Evolutionary conservation across 306 rosid species (phyloP).

Genomic region (Clitoria ternatea): DNA sequence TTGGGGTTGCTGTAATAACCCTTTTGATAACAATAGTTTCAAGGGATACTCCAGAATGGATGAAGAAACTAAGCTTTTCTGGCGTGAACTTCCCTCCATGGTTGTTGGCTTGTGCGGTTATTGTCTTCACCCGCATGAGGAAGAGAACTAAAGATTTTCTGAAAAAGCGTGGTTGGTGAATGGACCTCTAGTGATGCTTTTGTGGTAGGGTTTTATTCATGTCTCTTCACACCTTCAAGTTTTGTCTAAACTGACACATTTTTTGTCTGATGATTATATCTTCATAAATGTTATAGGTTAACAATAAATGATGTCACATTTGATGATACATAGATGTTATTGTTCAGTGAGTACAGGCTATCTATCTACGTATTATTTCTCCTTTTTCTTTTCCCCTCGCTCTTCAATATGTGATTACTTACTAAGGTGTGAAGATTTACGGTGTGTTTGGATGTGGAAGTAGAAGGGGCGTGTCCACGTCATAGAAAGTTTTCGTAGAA

Average conservation of each 20-base stretch:
- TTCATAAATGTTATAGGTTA: constrained; percentile 1
- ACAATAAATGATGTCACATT: constrained; percentile 6
- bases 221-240: neutral
- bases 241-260: constrained; percentile 10
- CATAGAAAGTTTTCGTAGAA: too few species aligned
- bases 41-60: constrained; percentile 62
- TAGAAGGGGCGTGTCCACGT: too few species aligned
- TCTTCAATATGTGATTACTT: neutral
- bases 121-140: constrained; percentile 83
- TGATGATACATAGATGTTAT: constrained; percentile 3
- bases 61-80: constrained; percentile 49
- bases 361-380: neutral
- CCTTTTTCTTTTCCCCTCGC: neutral
- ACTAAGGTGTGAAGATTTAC: too few species aligned
- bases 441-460: too few species aligned
- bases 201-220: constrained; percentile 16
- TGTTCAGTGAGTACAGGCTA: constrained; percentile 1
- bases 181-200: neutral
- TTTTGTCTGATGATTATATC: neutral
- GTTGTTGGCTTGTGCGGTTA: constrained; percentile 80
- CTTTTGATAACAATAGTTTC: constrained; percentile 52
- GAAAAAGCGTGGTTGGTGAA: constrained; percentile 31
- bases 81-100: constrained; percentile 79
- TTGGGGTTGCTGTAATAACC: constrained; percentile 63
- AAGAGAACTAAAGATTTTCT: constrained; percentile 72